Conservation (phyloP, 345 rosid genomes). For the Citrus unshiu region DNA sequence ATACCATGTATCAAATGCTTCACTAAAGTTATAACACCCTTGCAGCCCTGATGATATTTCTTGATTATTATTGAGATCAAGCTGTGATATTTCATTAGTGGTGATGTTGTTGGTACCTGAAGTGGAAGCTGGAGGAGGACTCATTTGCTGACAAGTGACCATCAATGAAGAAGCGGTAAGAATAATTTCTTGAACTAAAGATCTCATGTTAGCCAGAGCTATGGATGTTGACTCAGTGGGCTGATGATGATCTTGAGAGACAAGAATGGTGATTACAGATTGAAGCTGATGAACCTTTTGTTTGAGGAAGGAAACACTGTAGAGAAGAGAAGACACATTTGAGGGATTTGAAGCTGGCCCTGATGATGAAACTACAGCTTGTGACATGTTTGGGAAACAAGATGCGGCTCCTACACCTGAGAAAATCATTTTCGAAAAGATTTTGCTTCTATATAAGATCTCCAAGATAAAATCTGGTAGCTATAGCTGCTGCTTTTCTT, state of each 20-base stretch:
- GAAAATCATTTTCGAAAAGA: conserved; percentile 26
- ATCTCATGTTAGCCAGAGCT: conserved; percentile 41
- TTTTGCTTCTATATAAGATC: neutral
- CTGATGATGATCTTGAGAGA: conserved; percentile 32
- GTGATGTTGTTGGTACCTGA: conserved; percentile 5
- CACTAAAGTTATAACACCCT: conserved; percentile 19
- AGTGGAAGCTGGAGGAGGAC: neutral
- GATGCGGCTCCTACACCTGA: neutral
- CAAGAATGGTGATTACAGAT: conserved; percentile 42
- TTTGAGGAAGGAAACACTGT: conserved; percentile 51
- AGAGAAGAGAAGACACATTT: conserved; percentile 42
- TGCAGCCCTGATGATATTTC: conserved; percentile 26
- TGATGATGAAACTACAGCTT: conserved; percentile 18
- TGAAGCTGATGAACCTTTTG: conserved; percentile 63
- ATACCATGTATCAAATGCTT: conserved; percentile 26
- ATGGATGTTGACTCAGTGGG: conserved; percentile 38
- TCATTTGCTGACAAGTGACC: conserved; percentile 62
- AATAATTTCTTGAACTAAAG: conserved; percentile 62
- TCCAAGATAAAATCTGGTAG: neutral
- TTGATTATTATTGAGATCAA: neutral
- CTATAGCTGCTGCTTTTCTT: neutral
- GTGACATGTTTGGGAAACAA: conserved; percentile 27
- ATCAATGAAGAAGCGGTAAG: conserved; percentile 61
- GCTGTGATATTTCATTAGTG: conserved; percentile 3
- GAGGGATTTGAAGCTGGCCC: conserved; percentile 15